A percentile compares a stretch with the other conserved stretches of the same genome.
phyloP scores from a whole-genome alignment of 768 basidiomycete species.

The Glaciozyma martinii region DNA sequence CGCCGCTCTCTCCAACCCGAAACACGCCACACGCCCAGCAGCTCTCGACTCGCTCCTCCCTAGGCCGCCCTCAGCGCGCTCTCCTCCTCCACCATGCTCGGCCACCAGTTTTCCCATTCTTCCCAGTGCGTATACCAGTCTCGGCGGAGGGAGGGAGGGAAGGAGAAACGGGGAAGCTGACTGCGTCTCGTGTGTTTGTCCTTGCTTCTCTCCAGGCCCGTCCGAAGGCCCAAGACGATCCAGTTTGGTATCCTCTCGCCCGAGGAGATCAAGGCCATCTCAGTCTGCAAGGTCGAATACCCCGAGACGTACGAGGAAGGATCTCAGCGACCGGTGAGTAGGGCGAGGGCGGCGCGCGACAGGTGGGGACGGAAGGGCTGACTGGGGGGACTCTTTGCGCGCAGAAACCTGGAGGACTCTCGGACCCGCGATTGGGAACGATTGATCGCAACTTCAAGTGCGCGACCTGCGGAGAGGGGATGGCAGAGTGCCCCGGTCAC shows the following conservation, averaged over 20 bases:
- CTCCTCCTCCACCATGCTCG: constrained; percentile 15
- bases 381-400: constrained; percentile 49
- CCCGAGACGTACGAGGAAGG: constrained; percentile 97
- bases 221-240: constrained; percentile 63
- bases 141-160: background rate
- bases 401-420: constrained; percentile 85
- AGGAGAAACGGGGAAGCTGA: background rate
- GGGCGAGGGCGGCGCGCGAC: constrained; percentile 87
- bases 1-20: no score
- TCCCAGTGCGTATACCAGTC: constrained; percentile 12
- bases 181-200: background rate
- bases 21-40: background rate
- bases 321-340: constrained; percentile 71
- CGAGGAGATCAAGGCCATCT: constrained; percentile 99
- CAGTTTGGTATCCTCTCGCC: constrained; percentile 98
- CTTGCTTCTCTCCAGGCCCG: constrained; percentile 13
- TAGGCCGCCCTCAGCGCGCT: background rate
- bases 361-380: constrained; percentile 55
- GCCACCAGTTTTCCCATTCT: constrained; percentile 30
- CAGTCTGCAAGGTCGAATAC: constrained; percentile 95
- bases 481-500: constrained; percentile 98
- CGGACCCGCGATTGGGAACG: constrained; percentile 97
- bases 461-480: constrained; percentile 99
- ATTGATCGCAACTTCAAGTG: constrained; percentile 98
- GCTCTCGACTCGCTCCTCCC: background rate